Percentiles rank a stretch among this genome's conserved stretches.
These are phyloP conservation scores for Lippia alba DNA, from an alignment of 305 asterid species.

Conservation along the genomic window DNA sequence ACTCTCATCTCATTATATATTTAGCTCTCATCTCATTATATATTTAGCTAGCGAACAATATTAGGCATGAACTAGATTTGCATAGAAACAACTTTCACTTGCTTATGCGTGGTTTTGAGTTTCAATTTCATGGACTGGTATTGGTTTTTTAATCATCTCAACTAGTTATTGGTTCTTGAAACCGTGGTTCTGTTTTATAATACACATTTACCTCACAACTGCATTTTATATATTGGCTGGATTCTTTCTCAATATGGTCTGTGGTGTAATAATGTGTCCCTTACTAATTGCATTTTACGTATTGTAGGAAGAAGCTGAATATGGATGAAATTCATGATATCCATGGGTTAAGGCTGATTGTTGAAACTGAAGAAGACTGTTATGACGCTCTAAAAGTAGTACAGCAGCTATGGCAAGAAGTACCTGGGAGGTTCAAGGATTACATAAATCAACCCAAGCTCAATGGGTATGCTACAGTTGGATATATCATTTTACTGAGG, in stretches of 20 bases:
- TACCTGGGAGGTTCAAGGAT: constrained; percentile 92
- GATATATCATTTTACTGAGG: too few relatives aligned
- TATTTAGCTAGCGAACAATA: not conserved
- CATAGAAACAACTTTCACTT: not conserved
- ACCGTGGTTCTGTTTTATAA: not conserved
- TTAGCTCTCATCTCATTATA: not conserved
- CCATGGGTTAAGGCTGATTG: constrained; percentile 88
- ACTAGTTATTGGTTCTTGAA: too few relatives aligned
- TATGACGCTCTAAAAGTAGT: constrained; percentile 78
- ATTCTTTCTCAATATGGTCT: not conserved
- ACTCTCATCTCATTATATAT: not conserved
- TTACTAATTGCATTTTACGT: constrained; percentile 13
- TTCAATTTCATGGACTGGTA: not conserved
- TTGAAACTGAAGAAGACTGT: constrained; percentile 88
- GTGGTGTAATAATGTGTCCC: constrained; percentile 9
- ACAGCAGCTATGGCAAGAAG: constrained; percentile 80
- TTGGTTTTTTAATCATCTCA: not conserved
- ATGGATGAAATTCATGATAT: constrained; percentile 93
- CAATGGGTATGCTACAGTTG: constrained; percentile 67
- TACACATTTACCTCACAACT: not conserved
- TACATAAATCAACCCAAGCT: constrained; percentile 76
- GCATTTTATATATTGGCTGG: not conserved
- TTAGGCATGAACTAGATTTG: not conserved
- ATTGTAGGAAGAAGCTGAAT: constrained; percentile 77
- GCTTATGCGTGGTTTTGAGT: not conserved